Conservation (phyloP, 2,329 filamentous ascomycete species). For the Fusarium decemcellulare region DNA sequence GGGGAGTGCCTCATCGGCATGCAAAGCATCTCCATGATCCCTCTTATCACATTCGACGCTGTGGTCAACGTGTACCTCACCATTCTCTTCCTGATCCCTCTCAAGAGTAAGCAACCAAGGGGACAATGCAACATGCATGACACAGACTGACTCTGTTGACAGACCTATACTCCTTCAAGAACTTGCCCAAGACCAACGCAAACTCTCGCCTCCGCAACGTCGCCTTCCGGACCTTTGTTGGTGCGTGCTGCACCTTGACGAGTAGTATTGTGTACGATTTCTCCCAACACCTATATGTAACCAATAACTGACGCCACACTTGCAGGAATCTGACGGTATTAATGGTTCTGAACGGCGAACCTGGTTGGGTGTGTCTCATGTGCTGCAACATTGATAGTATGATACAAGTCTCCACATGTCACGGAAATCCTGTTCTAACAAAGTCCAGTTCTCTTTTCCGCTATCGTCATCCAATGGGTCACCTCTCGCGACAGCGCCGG, state of each 20-base stretch:
- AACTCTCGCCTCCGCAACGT: conserved; percentile 64
- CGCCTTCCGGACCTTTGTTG: conserved; percentile 72
- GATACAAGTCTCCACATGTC: conserved; percentile 36
- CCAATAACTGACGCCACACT: conserved; percentile 12
- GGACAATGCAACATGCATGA: too few species aligned
- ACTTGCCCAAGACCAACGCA: conserved; percentile 57
- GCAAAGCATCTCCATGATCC: conserved; percentile 70
- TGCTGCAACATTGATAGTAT: conserved; percentile 75
- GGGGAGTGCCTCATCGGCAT: conserved; percentile 75
- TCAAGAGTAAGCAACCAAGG: conserved; percentile 61
- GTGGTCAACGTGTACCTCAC: conserved; percentile 75
- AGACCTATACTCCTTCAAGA: conserved; percentile 70
- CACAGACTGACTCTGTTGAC: not conserved
- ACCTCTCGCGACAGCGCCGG: conserved; percentile 62
- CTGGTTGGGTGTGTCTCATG: conserved; percentile 76
- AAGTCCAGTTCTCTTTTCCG: conserved; percentile 69
- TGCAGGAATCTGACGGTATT: conserved; percentile 71
- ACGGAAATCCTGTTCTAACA: conserved; percentile 1
- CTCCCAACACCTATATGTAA: not conserved
- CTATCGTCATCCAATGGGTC: conserved; percentile 74
- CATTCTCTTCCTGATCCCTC: conserved; percentile 72
- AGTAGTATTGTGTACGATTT: conserved; percentile 69
- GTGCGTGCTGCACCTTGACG: conserved; percentile 68
- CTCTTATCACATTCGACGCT: conserved; percentile 73
- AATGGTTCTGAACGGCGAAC: conserved; percentile 71